phyloP scores from a whole-genome alignment of 495 filamentous ascomycete genomes.

The Elasticomyces elasticus region DNA sequence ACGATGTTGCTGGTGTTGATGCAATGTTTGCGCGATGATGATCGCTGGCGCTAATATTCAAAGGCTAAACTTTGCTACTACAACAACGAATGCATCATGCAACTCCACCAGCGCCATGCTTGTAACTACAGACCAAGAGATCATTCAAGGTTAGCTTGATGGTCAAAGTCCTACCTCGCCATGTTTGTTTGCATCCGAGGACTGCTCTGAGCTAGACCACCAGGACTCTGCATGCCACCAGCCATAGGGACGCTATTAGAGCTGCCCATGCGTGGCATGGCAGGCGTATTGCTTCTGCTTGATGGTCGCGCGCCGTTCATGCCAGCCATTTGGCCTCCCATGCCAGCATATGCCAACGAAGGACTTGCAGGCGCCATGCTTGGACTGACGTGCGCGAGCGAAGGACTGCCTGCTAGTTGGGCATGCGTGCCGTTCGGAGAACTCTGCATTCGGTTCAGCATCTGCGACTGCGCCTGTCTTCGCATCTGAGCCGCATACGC shows the following conservation, averaged over 20 bases:
- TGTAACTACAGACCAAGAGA: too few relatives aligned
- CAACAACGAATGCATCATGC: too few relatives aligned
- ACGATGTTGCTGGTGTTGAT: too few relatives aligned
- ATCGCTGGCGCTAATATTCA: too few relatives aligned
- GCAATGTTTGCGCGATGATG: too few relatives aligned
- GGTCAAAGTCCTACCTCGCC: slow-evolving; percentile 8
- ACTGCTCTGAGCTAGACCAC: neutral
- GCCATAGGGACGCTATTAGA: neutral
- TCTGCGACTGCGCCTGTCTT: slow-evolving; percentile 10
- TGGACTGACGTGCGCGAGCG: slow-evolving; percentile 7
- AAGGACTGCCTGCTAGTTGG: slow-evolving; percentile 9
- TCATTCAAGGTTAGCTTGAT: too few relatives aligned
- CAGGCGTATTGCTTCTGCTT: slow-evolving; percentile 4
- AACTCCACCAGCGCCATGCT: too few relatives aligned
- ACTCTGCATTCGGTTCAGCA: slow-evolving; percentile 9
- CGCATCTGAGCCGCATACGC: slow-evolving; percentile 11
- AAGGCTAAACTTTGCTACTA: too few relatives aligned
- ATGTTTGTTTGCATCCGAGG: slow-evolving; percentile 5
- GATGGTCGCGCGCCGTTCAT: neutral
- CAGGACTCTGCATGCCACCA: slow-evolving; percentile 2
- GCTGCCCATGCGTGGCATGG: slow-evolving; percentile 1
- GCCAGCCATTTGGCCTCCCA: neutral
- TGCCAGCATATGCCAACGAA: slow-evolving; percentile 7
- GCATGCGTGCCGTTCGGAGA: slow-evolving; percentile 12
- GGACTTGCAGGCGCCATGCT: slow-evolving; percentile 12